Evolutionary conservation across 2,329 filamentous ascomycete species (phyloP).

Genomic region (Ceratocystis variospora): DNA sequence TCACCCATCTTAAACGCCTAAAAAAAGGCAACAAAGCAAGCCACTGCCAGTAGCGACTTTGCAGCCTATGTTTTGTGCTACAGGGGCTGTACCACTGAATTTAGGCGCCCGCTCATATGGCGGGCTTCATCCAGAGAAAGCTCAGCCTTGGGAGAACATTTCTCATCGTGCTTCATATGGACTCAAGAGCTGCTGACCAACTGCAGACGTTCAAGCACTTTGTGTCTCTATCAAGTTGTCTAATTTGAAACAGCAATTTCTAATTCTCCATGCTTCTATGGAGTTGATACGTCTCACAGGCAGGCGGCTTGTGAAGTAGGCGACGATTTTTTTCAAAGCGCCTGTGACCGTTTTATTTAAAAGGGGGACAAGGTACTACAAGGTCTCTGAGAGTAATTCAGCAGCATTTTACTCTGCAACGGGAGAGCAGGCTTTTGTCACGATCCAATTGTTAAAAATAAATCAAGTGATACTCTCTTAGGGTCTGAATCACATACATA

Average conservation of each 20-base stretch:
- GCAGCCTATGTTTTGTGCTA: background rate
- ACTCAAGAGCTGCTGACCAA: too few relatives aligned
- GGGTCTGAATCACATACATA: rapidly evolving
- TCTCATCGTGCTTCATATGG: too few relatives aligned
- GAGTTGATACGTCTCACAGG: background rate
- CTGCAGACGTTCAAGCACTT: background rate
- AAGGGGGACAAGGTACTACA: background rate
- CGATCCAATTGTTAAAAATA: background rate
- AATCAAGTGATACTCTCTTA: background rate
- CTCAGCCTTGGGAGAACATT: background rate
- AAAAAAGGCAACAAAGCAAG: background rate
- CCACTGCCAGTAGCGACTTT: background rate
- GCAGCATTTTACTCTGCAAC: too few relatives aligned
- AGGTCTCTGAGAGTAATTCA: too few relatives aligned
- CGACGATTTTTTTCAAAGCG: background rate
- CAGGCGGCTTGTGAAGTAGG: background rate
- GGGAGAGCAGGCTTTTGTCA: too few relatives aligned
- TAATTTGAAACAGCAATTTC: background rate
- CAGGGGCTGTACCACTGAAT: background rate
- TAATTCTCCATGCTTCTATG: background rate
- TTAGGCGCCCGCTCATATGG: background rate
- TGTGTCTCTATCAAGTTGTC: background rate
- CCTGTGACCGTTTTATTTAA: background rate
- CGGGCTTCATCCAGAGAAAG: background rate
- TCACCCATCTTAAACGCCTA: conserved; percentile 2